Base-by-base conservation (phyloP, 1,284 basidiomycete species). In the Xerocomus minutiporus region DNA sequence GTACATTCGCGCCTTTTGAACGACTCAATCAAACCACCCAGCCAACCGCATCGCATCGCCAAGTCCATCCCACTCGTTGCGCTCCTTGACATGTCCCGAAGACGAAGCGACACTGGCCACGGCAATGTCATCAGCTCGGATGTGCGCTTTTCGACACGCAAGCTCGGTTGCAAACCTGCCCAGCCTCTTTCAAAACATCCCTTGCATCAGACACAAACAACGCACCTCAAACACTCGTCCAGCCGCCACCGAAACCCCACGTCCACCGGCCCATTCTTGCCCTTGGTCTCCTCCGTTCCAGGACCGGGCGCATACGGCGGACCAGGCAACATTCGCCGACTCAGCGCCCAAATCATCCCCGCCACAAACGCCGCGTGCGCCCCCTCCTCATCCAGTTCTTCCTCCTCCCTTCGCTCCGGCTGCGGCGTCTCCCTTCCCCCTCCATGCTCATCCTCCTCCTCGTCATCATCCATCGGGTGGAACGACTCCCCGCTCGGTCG, bases 361-460 rank as follows among this genome's bases (percentile, higher is more conserved):
- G 85, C 84, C 11, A 90, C 78, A 59, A 90, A 91, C 8, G 88
- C 88, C 17, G 87, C 84, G 59, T 88, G 86, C 1, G 84, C 84
- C 1, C 87, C 88, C 7, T 82, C 76, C 59, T 88, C 86, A 62
- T 89, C 86, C 5, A 82, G 68, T 12, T 70, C 71, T 32, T 71
- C 62, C n/a, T 73, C 68, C 23, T 74, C 74, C 15, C 40, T 49
- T 32, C 40, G 49, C 31, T 49, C 54, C n/a, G 28, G 42, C n/a
- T 44, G 20, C n/a, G 15, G 32, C 13, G 32, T 34, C 9, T 42
- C 26, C 26, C 41, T 28, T 4, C 38, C 36, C 39, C 39, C 38
- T 4, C 20, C 41, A 29, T 28, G 62, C 2, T 61, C 60, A 0
- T 57, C 51, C 2, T 66, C 63, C 0, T 67, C 64, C 0, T 65